Base-by-base conservation (phyloP, 1,284 basidiomycete species). In the Marasmius fiardii region DNA sequence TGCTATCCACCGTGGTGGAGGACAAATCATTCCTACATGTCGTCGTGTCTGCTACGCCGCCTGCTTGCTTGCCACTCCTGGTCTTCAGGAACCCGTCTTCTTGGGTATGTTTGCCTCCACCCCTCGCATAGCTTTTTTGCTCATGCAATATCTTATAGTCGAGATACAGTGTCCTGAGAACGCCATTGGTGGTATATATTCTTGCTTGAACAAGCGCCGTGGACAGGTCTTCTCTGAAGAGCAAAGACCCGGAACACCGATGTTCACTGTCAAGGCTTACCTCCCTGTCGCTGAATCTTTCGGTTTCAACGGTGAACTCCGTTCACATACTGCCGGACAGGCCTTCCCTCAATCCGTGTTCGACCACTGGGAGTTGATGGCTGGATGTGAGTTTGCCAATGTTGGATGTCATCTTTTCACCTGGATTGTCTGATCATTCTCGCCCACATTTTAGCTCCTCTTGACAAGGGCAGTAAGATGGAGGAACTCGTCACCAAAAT, bases 241-340 rank as follows among this genome's bases (percentile, higher is more conserved):
- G 78, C 96, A 98, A 78, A 83, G 96, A 68, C 80, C 89, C 8
- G 96, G 97, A 80, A 99, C 97, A 23, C 97, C 97, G 60, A 98
- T 99, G 95, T 98, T 96, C 86, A 99, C 93, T 57, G 92, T 99
- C 78, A 99, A 98, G 87, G 95, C 95, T 34, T 97, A 95, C 83
- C 82, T 98, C 53, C 96, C 96, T 70, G 95, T 98, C 75, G 80
- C 82, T 74, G 96, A 98, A 78, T 98, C 96, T 18, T 99, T 99
- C 80, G 96, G 97, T 66, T 99, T 99, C 90, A 98, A 96, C 76
- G 94, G 90, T 67, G 95, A 93, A 65, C 86, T 99, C 56, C 92
- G 97, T 68, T 85, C 88, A 69, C 88, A 91, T 59, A 99, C 96
- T 51, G 86, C 84, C 71, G 96, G 96, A 58, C 97, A 99, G 81